Evolutionary conservation across 208 protist species (phyloP).

Genomic region (Leishmania mexicana): DNA sequence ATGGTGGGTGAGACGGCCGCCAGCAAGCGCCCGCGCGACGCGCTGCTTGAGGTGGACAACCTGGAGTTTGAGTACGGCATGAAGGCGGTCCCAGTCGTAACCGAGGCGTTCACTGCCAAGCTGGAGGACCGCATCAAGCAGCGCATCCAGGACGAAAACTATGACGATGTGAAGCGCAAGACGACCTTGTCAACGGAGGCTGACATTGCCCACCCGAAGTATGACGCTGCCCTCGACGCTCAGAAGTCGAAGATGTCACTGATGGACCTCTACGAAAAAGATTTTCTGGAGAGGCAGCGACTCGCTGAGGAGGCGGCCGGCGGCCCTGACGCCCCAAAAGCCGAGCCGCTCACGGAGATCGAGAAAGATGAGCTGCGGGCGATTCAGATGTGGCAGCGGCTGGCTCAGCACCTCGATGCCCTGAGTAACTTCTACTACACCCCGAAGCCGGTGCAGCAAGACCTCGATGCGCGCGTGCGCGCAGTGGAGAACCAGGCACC

Average conservation of each 20-base stretch:
- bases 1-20: constrained; percentile 84
- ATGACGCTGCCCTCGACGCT: constrained; percentile 66
- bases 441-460: constrained; percentile 85
- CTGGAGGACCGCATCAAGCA: constrained; percentile 90
- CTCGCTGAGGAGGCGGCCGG: constrained; percentile 58
- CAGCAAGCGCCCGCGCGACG: constrained; percentile 76
- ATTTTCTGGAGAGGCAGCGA: constrained; percentile 81
- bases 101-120: constrained; percentile 76
- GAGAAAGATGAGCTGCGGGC: constrained; percentile 92
- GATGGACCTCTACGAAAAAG: constrained; percentile 94
- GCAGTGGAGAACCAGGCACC: constrained; percentile 84
- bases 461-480: constrained; percentile 86
- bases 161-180: constrained; percentile 82
- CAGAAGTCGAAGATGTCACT: constrained; percentile 91
- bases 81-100: constrained; percentile 87
- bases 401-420: constrained; percentile 89
- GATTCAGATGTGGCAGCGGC: constrained; percentile 90
- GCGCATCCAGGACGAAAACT: constrained; percentile 78
- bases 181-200: constrained; percentile 50
- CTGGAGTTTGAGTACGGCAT: constrained; percentile 92
- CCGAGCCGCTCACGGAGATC: constrained; percentile 88
- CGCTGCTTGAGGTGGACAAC: constrained; percentile 80
- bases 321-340: constrained; percentile 37
- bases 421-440: constrained; percentile 94
- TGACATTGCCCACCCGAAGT: constrained; percentile 62